phyloP scores from a whole-genome alignment of 306 rosid species.

The Cyamopsis tetragonoloba region DNA sequence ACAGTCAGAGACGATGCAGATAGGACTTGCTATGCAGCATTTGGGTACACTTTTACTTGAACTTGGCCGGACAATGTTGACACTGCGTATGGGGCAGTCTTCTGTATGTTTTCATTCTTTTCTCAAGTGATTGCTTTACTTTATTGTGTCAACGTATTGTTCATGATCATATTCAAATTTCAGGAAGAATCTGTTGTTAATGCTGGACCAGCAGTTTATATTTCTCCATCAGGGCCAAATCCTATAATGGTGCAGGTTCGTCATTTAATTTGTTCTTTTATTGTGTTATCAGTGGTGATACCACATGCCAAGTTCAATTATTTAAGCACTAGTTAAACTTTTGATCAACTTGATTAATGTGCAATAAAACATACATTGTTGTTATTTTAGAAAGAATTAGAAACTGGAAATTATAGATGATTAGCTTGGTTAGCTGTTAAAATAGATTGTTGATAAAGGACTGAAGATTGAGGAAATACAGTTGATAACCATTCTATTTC shows the following conservation, averaged over 20 bases:
- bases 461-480: slow-evolving; percentile 5
- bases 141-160: slow-evolving; percentile 16
- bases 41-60: slow-evolving; percentile 89
- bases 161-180: slow-evolving; percentile 23
- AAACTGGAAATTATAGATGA: slow-evolving; percentile 5
- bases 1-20: slow-evolving; percentile 70
- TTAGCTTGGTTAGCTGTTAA: background rate
- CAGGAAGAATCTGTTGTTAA: slow-evolving; percentile 84
- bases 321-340: background rate
- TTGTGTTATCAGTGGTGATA: background rate
- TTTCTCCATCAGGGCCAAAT: slow-evolving; percentile 94
- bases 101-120: slow-evolving; percentile 55
- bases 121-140: slow-evolving; percentile 17
- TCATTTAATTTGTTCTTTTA: slow-evolving; percentile 11
- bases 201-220: slow-evolving; percentile 95
- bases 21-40: slow-evolving; percentile 85
- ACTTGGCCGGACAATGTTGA: slow-evolving; percentile 95
- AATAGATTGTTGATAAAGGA: slow-evolving; percentile 11
- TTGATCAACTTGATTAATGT: slow-evolving; percentile 6
- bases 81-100: slow-evolving; percentile 84
- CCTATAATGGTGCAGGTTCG: slow-evolving; percentile 99
- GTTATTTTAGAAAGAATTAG: slow-evolving; percentile 1
- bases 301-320: background rate
- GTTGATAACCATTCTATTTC: background rate
- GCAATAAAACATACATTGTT: background rate